A percentile compares a stretch with the other conserved stretches of the same genome.
phyloP scores from a whole-genome alignment of 306 rosid genomes.

The Dryas octopetala region DNA sequence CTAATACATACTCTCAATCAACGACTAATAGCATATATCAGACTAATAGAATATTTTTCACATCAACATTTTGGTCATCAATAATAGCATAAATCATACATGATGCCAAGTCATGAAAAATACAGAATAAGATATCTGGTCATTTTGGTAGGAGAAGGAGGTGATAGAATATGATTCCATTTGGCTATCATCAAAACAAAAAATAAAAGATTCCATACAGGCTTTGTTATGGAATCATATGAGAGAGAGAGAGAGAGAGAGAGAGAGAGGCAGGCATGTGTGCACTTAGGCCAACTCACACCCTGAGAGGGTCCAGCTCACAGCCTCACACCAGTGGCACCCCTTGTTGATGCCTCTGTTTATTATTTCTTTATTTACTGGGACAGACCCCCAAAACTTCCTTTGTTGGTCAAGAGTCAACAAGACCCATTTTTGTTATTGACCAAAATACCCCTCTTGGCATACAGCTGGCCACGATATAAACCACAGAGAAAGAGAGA shows the following conservation, averaged over 20 bases:
- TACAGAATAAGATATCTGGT: no score
- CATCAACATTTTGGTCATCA: no score
- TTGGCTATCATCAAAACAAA: neutral
- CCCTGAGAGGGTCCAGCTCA: neutral
- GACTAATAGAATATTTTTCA: no score
- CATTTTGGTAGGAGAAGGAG: neutral
- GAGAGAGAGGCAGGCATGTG: neutral
- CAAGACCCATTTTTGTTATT: neutral
- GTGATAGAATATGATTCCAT: neutral
- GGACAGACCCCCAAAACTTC: neutral
- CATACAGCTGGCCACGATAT: constrained; percentile 61
- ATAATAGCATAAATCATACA: no score
- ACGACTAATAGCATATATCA: no score
- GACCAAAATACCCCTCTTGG: constrained; percentile 21
- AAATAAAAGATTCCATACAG: neutral
- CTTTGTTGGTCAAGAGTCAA: constrained; percentile 26
- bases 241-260: neutral
- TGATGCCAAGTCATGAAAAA: neutral
- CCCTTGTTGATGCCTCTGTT: constrained; percentile 28
- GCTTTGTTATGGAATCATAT: neutral
- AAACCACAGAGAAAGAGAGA: constrained; percentile 15
- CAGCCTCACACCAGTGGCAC: constrained; percentile 14
- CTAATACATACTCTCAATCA: no score
- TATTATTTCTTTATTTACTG: neutral
- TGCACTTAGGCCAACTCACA: constrained; percentile 30